A percentile compares a stretch with the other conserved stretches of the same genome.
Evolutionary conservation across 176 grass and related monocot species (phyloP).

Genomic region (Oryza meridionalis): DNA sequence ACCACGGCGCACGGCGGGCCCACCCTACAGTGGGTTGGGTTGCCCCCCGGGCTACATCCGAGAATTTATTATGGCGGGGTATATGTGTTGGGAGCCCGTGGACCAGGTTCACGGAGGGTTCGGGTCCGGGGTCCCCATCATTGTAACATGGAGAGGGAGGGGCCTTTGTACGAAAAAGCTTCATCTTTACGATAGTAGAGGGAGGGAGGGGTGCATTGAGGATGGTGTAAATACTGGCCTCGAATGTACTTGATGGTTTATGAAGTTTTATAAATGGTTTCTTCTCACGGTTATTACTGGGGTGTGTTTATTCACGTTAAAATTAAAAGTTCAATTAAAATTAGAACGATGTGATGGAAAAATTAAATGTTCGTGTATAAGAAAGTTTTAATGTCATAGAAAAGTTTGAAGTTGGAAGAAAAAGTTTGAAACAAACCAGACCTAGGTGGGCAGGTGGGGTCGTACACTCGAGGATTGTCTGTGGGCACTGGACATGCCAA

Average conservation of each 20-base stretch:
- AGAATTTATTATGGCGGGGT: too few species aligned
- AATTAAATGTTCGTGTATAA: too few species aligned
- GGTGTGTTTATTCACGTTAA: too few species aligned
- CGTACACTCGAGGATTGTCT: neutral
- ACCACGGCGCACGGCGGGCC: neutral
- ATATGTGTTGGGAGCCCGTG: neutral
- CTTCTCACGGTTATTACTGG: neutral
- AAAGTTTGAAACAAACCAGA: too few species aligned
- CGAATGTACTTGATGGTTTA: conserved; percentile 2
- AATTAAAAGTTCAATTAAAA: too few species aligned
- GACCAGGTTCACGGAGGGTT: neutral
- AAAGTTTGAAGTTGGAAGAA: too few species aligned
- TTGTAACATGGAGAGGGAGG: neutral
- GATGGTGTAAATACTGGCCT: neutral
- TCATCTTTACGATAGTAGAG: neutral
- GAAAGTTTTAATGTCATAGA: too few species aligned
- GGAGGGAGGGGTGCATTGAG: neutral
- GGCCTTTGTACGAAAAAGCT: conserved; percentile 24
- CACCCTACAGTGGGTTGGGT: neutral
- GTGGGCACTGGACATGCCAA: neutral
- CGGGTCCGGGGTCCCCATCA: neutral
- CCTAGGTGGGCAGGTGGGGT: neutral
- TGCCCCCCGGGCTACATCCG: neutral
- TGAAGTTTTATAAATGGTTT: neutral
- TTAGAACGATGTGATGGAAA: too few species aligned